These are phyloP conservation scores for Verticillium tricorpus DNA, from an alignment of 2,329 filamentous ascomycete species.

Conservation along the genomic window DNA sequence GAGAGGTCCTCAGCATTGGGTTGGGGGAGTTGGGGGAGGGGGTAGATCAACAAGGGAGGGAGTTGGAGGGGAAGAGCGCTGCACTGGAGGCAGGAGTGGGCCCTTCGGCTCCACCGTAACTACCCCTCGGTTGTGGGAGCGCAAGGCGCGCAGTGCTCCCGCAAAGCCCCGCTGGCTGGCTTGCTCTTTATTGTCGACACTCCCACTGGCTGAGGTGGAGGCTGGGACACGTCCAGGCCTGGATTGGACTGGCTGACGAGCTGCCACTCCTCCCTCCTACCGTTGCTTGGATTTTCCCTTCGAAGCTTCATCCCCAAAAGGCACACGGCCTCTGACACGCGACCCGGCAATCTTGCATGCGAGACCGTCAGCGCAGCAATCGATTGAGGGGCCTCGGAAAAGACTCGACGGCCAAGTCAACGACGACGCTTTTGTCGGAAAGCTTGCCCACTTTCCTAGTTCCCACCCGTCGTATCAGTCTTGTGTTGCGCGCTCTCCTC, in stretches of 20 bases:
- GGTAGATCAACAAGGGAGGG: background rate
- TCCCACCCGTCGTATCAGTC: background rate
- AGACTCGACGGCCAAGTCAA: background rate
- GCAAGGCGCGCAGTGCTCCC: background rate
- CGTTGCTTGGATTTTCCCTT: background rate
- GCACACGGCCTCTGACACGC: background rate
- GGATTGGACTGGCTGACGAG: background rate
- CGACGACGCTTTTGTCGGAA: background rate
- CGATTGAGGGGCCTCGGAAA: background rate
- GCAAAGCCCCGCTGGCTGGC: background rate
- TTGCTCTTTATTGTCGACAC: background rate
- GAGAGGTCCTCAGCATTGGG: background rate
- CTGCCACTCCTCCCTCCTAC: background rate
- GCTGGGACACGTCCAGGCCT: background rate
- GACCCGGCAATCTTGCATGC: background rate
- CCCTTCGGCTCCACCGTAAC: background rate
- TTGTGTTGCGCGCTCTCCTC: conserved; percentile 5
- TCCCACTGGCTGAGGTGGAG: background rate
- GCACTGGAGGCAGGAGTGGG: background rate
- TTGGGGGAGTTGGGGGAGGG: background rate
- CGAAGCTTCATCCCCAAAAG: background rate
- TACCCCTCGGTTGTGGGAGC: background rate
- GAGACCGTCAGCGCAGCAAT: background rate
- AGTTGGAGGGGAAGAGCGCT: background rate
- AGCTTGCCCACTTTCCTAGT: background rate